A percentile compares a stretch with the other conserved stretches of the same genome.
These are phyloP conservation scores for Corchorus olitorius DNA, from an alignment of 345 rosid genomes.

Conservation along the genomic window DNA sequence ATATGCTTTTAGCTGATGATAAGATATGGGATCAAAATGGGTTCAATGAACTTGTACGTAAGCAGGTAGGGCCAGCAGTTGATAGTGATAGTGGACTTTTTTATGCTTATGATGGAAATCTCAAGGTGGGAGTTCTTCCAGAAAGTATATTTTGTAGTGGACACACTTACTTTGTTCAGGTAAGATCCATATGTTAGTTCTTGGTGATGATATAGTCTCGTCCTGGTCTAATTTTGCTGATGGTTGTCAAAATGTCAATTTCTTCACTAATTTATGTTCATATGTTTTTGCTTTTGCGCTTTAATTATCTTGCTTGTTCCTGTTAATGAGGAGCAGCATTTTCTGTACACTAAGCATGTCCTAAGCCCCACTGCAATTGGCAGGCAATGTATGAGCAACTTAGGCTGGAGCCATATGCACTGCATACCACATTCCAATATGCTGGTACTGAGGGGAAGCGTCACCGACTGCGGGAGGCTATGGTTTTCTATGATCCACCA, in stretches of 20 bases:
- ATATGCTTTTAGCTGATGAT: constrained; percentile 82
- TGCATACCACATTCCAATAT: constrained; percentile 97
- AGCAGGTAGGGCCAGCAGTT: constrained; percentile 88
- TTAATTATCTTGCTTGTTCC: constrained; percentile 8
- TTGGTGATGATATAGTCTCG: background rate
- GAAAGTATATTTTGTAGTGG: constrained; percentile 98
- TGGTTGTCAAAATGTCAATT: background rate
- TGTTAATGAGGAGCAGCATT: background rate
- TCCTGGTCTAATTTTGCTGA: background rate
- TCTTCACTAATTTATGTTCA: background rate
- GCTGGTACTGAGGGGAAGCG: constrained; percentile 98
- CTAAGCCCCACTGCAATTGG: constrained; percentile 25
- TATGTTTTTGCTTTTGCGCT: background rate
- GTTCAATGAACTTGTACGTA: constrained; percentile 79
- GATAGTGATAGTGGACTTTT: constrained; percentile 75
- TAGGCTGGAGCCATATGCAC: constrained; percentile 85
- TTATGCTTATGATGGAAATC: constrained; percentile 90
- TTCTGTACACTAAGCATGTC: constrained; percentile 7
- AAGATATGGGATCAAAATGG: constrained; percentile 99
- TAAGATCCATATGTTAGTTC: constrained; percentile 30
- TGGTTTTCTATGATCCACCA: constrained; percentile 85
- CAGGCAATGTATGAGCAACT: constrained; percentile 92
- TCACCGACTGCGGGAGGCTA: constrained; percentile 89
- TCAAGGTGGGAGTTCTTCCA: constrained; percentile 91
- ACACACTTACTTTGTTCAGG: constrained; percentile 96